A percentile compares a stretch with the other conserved stretches of the same genome.
Conservation (phyloP, 2,329 filamentous ascomycete genomes). For the Xylaria polymorpha region DNA sequence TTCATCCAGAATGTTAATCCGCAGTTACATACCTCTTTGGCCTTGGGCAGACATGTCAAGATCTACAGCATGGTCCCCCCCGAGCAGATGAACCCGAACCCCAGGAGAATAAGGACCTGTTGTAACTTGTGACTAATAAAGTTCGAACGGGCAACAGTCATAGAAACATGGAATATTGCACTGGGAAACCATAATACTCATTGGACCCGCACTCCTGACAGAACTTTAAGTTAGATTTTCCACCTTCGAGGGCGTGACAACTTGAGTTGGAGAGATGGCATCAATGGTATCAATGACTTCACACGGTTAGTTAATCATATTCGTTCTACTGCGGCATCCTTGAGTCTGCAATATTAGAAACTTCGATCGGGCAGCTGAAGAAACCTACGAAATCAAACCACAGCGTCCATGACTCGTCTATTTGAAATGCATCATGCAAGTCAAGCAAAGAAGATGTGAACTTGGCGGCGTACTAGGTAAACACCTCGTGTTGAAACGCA, state of each 20-base stretch:
- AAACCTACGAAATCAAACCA: conserved; percentile 4
- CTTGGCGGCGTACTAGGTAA: background rate
- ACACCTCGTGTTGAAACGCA: conserved; percentile 12
- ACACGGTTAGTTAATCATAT: background rate
- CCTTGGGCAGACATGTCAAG: background rate
- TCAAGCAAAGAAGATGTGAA: background rate
- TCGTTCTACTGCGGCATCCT: background rate
- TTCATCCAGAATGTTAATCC: background rate
- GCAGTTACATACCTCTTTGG: background rate
- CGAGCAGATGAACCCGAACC: background rate
- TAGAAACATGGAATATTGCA: background rate
- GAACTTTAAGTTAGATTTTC: conserved; percentile 6
- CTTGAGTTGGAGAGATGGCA: background rate
- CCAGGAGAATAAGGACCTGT: background rate
- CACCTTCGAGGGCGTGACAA: background rate
- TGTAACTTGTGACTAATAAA: background rate
- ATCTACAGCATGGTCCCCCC: background rate
- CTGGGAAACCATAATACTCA: background rate
- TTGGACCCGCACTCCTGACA: background rate
- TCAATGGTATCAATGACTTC: no score
- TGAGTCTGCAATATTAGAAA: conserved; percentile 1
- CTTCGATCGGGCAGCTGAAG: conserved; percentile 31
- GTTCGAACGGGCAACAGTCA: background rate
- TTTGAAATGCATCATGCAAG: background rate
- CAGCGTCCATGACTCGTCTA: background rate